phyloP scores from a whole-genome alignment of 2,329 filamentous ascomycete genomes.

The Cladosporium colombiae region DNA sequence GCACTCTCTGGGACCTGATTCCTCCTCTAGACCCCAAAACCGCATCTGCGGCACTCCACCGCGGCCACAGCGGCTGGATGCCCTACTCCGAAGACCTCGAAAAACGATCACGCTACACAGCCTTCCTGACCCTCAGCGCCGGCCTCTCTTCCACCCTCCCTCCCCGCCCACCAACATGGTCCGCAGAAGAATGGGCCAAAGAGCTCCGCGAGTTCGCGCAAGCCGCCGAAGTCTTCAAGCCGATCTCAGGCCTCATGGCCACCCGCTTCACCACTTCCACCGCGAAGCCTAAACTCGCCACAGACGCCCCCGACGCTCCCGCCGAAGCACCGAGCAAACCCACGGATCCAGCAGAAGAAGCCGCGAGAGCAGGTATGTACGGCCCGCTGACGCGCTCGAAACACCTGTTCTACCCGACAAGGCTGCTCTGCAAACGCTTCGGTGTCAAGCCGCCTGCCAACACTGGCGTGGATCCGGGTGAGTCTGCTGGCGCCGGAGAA shows the following conservation, averaged over 20 bases:
- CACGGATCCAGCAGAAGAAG: slow-evolving; percentile 78
- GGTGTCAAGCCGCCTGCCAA: slow-evolving; percentile 77
- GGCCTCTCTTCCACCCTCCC: slow-evolving; percentile 62
- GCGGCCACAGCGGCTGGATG: slow-evolving; percentile 63
- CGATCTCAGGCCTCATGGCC: slow-evolving; percentile 89
- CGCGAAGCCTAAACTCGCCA: slow-evolving; percentile 30
- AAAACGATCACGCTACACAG: slow-evolving; percentile 78
- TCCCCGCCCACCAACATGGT: slow-evolving; percentile 52
- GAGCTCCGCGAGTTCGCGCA: slow-evolving; percentile 79
- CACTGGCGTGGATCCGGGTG: slow-evolving; percentile 56
- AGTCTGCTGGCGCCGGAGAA: slow-evolving; percentile 25
- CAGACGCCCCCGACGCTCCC: slow-evolving; percentile 33
- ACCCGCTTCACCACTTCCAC: slow-evolving; percentile 79
- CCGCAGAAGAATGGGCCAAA: slow-evolving; percentile 72
- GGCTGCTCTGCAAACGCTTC: slow-evolving; percentile 91
- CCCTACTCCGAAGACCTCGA: slow-evolving; percentile 81
- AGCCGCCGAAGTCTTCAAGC: slow-evolving; percentile 80
- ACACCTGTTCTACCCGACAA: slow-evolving; percentile 73
- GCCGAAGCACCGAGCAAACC: slow-evolving; percentile 51
- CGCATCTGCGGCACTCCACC: slow-evolving; percentile 50
- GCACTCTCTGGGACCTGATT: slow-evolving; percentile 53
- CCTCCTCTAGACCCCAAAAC: slow-evolving; percentile 45
- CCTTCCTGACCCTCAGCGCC: slow-evolving; percentile 76
- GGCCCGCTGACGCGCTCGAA: slow-evolving; percentile 78
- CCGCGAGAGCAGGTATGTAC: slow-evolving; percentile 89